Percentiles rank a stretch among this genome's conserved stretches.
These are phyloP conservation scores for Xylogone sp. DNA, from an alignment of 2,329 filamentous ascomycete genomes.

Conservation along the genomic window DNA sequence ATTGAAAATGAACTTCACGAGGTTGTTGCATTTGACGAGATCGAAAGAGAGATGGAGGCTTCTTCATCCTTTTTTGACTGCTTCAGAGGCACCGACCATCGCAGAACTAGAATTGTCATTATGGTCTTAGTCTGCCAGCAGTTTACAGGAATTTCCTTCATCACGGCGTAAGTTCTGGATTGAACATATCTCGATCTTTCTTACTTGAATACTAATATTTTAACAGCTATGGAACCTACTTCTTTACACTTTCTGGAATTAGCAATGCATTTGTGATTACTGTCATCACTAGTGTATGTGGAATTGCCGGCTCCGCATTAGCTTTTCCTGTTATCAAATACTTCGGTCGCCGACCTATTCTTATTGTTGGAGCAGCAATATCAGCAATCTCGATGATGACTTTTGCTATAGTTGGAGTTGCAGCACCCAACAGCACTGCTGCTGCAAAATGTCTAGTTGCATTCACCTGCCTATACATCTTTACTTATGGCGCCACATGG, in stretches of 20 bases:
- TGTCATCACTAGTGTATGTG: background rate
- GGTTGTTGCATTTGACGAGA: background rate
- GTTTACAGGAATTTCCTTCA: background rate
- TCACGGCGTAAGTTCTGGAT: background rate
- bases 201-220: background rate
- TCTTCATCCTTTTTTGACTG: background rate
- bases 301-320: background rate
- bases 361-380: background rate
- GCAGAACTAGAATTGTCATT: background rate
- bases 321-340: background rate
- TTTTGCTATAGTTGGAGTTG: background rate
- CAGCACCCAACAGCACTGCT: background rate
- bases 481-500: background rate
- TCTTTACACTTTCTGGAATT: background rate
- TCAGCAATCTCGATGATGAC: background rate
- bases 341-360: background rate
- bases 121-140: background rate
- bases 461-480: background rate
- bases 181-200: background rate
- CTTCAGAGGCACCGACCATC: background rate
- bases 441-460: background rate
- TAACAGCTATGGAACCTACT: background rate
- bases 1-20: background rate
- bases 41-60: background rate
- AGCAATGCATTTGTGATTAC: background rate